A percentile compares a stretch with the other conserved stretches of the same genome.
phyloP scores from a whole-genome alignment of 805 yeast species.

The Candida sphagnicola region DNA sequence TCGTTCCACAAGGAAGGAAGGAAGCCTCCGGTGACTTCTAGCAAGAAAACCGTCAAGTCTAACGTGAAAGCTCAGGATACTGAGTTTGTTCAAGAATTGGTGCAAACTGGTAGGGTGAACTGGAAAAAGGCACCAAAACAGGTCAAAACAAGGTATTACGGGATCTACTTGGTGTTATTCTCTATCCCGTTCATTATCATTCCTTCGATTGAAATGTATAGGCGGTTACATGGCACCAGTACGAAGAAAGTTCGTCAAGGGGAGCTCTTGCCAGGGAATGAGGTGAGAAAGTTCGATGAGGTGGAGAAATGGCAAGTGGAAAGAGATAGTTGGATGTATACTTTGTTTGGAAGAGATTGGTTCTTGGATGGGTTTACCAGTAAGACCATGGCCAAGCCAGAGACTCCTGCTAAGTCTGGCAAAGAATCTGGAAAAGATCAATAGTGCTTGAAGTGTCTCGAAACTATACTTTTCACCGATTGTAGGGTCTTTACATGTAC shows the following conservation, averaged over 20 bases:
- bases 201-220: slow-evolving; percentile 30
- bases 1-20: slow-evolving; percentile 27
- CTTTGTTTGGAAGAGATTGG: slow-evolving; percentile 38
- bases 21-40: not conserved
- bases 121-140: slow-evolving; percentile 43
- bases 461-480: too few relatives aligned
- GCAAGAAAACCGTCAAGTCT: not conserved
- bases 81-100: slow-evolving; percentile 33
- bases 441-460: too few relatives aligned
- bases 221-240: slow-evolving; percentile 36
- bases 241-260: slow-evolving; percentile 39
- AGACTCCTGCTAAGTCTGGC: too few relatives aligned
- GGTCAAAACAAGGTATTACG: slow-evolving; percentile 32
- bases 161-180: slow-evolving; percentile 32
- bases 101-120: slow-evolving; percentile 37
- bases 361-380: slow-evolving; percentile 43
- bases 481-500: too few relatives aligned
- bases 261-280: slow-evolving; percentile 29
- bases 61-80: slow-evolving; percentile 15
- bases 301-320: slow-evolving; percentile 39
- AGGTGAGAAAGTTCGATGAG: slow-evolving; percentile 33
- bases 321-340: slow-evolving; percentile 31
- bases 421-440: too few relatives aligned
- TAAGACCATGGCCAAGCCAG: slow-evolving; percentile 25
- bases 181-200: slow-evolving; percentile 35